These are phyloP conservation scores for Ogataea allantospora DNA, from an alignment of 805 yeast genomes.

Conservation along the genomic window DNA sequence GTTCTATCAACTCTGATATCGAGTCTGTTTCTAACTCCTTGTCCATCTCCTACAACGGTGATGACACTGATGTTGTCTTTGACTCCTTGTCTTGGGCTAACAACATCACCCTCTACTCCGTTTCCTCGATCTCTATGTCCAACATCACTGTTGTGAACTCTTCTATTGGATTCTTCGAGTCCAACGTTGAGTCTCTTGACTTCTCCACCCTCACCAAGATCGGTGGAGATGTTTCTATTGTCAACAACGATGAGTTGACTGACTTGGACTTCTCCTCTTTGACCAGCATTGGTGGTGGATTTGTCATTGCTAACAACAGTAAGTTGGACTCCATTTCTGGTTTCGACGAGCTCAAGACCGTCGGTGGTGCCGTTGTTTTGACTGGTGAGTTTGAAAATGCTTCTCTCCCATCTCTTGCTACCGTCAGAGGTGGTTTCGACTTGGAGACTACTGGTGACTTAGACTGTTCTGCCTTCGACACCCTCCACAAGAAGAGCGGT, in stretches of 20 bases:
- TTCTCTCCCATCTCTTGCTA: conserved; percentile 65
- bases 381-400: conserved; percentile 81
- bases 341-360: conserved; percentile 67
- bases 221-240: conserved; percentile 80
- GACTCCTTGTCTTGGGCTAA: conserved; percentile 79
- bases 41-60: conserved; percentile 83
- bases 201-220: conserved; percentile 55
- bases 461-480: conserved; percentile 76
- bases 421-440: conserved; percentile 90
- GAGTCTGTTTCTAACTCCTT: conserved; percentile 70
- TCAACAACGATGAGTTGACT: conserved; percentile 70
- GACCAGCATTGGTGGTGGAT: conserved; percentile 86
- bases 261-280: conserved; percentile 67
- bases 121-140: conserved; percentile 67
- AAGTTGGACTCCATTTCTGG: conserved; percentile 62
- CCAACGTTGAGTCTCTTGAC: conserved; percentile 57
- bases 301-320: conserved; percentile 83
- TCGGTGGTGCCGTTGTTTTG: conserved; percentile 86
- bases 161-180: conserved; percentile 77
- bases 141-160: conserved; percentile 72
- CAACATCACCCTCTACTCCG: conserved; percentile 82
- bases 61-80: conserved; percentile 64
- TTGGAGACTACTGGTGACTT: conserved; percentile 74
- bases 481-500: conserved; percentile 71
- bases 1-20: conserved; percentile 68